Evolutionary conservation across 805 yeast species (phyloP), one percentile per base, ranked within the genome.

Genomic region (Saturnispora kantuleensis): DNA sequence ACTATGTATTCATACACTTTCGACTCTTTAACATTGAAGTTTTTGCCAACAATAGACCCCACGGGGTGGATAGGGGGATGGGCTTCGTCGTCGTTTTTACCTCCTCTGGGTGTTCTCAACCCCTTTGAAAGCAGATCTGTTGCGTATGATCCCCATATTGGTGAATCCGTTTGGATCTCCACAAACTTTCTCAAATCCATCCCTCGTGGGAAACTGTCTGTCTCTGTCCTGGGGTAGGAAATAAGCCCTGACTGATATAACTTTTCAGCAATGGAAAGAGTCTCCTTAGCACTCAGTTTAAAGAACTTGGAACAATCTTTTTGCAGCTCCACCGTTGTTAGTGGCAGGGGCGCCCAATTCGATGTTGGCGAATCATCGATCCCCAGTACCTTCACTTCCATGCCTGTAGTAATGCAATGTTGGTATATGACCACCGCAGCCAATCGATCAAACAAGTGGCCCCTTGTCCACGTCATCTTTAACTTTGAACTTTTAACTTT

Each of bases 1-100:
- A 82, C 84, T 1, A 93, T 79, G 54, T 84, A 87, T 58, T 86
- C 95, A 60, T 89, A 93, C 0, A 93, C 90, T 49, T 73, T 79
- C 53, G 73, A 74, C 50, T 84, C 83, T 42, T 73, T 74, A 1
- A 58, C 62, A 10, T 47, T 64, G 51, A 67, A 74, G 8, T 36
- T 45, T 10, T 31, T 28, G 13, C 26, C 28, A 17, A 11, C 34
- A 2, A 49, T 46, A 13, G 47, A 53, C 6, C 52, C 51, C 13
- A 55, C 56, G 0, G 99, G 99, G 62, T 93, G 97, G 47, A 93
- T 93, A 0, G 99, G 97, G 4, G 98, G 97, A 73, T 93, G 99
- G 18, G 98, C 97, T 57, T 87, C 80, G 65, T 93, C 99, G 57
- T 88, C 84, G 57, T 85, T 81, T 10, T 68, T 71, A 4, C 99